Conservation (phyloP, 2,329 filamentous ascomycete genomes). For the Neophaeococcomyces mojaviensis region DNA sequence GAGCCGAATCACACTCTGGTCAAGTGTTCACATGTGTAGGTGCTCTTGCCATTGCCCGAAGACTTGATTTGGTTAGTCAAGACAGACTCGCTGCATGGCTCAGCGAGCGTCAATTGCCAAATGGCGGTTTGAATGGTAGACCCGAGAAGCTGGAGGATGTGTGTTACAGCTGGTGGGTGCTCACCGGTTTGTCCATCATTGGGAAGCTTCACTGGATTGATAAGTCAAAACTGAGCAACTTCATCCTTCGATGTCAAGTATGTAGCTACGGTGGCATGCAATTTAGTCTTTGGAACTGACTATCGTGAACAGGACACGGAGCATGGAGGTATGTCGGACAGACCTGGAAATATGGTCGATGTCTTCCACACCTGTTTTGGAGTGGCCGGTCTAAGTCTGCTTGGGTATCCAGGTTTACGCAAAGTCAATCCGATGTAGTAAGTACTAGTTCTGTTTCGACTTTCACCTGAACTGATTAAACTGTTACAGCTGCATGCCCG, state of each 20-base stretch:
- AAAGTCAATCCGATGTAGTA: constrained; percentile 84
- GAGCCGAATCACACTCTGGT: constrained; percentile 87
- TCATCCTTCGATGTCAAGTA: constrained; percentile 79
- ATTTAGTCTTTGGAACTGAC: constrained; percentile 10
- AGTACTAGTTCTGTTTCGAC: constrained; percentile 25
- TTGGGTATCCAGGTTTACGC: constrained; percentile 67
- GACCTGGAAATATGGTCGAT: constrained; percentile 90
- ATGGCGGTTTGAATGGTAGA: constrained; percentile 83
- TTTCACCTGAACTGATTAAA: constrained; percentile 18
- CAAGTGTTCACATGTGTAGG: constrained; percentile 94
- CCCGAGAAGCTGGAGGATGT: constrained; percentile 95
- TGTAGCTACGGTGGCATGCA: neutral
- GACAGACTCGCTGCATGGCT: constrained; percentile 84
- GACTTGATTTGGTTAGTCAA: constrained; percentile 72
- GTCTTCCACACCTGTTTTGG: constrained; percentile 94
- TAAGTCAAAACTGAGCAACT: constrained; percentile 64
- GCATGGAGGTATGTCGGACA: constrained; percentile 76
- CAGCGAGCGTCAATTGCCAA: constrained; percentile 80
- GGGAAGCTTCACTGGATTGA: constrained; percentile 89
- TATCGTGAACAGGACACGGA: constrained; percentile 56
- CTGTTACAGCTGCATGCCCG: constrained; percentile 59
- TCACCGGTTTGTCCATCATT: constrained; percentile 86
- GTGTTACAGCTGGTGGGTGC: constrained; percentile 98
- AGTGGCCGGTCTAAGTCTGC: constrained; percentile 75
- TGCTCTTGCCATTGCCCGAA: constrained; percentile 73